Evolutionary conservation across 345 rosid species (phyloP).

Genomic region (Chamaenerion angustifolium): DNA sequence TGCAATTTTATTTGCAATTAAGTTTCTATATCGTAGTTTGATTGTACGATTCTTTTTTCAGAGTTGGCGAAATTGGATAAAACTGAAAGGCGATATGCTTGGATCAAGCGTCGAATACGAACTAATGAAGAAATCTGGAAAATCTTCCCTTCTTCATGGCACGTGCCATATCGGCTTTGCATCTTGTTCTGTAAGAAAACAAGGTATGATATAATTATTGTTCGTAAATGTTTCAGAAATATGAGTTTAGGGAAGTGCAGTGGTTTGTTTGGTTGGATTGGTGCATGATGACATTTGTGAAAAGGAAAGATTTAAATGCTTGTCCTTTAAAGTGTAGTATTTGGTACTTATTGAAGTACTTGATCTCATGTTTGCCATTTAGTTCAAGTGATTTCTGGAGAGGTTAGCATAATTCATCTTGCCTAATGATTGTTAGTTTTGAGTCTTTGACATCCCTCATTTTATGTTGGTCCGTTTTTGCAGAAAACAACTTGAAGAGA

Average conservation of each 20-base stretch:
- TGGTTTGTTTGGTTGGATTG: not conserved
- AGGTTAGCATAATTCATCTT: not conserved
- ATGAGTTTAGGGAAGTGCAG: not conserved
- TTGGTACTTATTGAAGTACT: no score
- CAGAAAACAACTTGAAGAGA: constrained; percentile 87
- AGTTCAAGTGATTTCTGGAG: not conserved
- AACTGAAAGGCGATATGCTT: constrained; percentile 89
- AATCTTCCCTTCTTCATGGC: constrained; percentile 92
- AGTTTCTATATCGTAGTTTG: not conserved
- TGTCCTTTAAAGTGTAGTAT: no score
- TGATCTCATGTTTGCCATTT: constrained; percentile 7
- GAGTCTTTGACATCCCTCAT: not conserved
- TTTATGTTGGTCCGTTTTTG: constrained; percentile 10
- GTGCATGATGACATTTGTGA: not conserved
- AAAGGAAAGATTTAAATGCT: no score
- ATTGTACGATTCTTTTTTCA: constrained; percentile 11
- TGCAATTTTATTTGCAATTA: not conserved
- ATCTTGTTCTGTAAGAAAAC: constrained; percentile 96
- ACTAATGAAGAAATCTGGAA: constrained; percentile 97
- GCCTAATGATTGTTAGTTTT: not conserved
- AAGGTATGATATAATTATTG: constrained; percentile 29
- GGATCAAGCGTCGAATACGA: constrained; percentile 94
- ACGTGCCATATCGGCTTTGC: constrained; percentile 85
- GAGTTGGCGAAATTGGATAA: constrained; percentile 71
- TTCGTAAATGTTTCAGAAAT: not conserved